phyloP scores from a whole-genome alignment of 306 rosid species.

The Ormosia semicastrata region DNA sequence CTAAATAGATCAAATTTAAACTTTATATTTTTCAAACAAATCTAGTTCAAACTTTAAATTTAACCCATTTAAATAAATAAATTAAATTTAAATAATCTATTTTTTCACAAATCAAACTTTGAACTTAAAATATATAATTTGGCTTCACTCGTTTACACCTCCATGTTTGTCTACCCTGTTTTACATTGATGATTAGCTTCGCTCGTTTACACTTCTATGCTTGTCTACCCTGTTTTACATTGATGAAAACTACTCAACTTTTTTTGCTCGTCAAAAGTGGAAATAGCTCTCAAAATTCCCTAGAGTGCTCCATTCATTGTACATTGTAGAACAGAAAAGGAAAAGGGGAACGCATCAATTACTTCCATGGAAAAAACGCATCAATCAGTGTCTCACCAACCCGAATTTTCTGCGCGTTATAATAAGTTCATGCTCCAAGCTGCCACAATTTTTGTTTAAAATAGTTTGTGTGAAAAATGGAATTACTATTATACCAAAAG shows the following conservation, averaged over 20 bases:
- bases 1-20: too few species aligned
- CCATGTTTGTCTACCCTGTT: too few species aligned
- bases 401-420: not conserved
- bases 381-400: not conserved
- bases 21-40: too few species aligned
- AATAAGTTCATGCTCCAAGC: too few species aligned
- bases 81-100: too few species aligned
- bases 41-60: too few species aligned
- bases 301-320: constrained; percentile 6
- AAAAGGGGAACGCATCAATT: not conserved
- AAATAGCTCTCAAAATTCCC: not conserved
- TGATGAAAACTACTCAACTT: not conserved
- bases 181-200: too few species aligned
- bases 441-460: not conserved
- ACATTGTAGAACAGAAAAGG: not conserved
- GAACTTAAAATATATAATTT: too few species aligned
- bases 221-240: not conserved
- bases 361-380: not conserved
- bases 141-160: too few species aligned
- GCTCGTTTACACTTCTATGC: too few species aligned
- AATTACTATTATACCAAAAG: not conserved
- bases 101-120: too few species aligned
- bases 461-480: not conserved
- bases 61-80: too few species aligned
- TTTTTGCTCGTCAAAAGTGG: not conserved